Evolutionary conservation across 2,329 filamentous ascomycete genomes (phyloP), one percentile per base, ranked within the genome.

Genomic region (Talaromyces sp.): DNA sequence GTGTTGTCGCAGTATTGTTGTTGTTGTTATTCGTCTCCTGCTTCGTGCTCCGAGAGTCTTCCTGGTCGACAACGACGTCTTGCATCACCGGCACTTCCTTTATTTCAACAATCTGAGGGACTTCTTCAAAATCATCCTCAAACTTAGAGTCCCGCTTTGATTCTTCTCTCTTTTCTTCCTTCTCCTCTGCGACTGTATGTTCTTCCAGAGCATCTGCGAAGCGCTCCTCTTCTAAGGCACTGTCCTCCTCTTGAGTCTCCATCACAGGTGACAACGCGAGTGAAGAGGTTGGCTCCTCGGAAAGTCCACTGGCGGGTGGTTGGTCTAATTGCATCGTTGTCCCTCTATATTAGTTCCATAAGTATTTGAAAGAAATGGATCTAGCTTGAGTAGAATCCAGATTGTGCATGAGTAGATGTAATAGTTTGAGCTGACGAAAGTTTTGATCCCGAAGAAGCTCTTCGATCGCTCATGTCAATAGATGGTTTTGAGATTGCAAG

Each of bases 101-200:
- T 22, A 60, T 56, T 31, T 60, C 65, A 24, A 41, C 16, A 13
- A 64, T 19, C 16, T 61, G 56, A 31, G 47, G 47, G 22, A 60
- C 19, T 2, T 57, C 24, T 22, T 59, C 61, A 54, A 67, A 66
- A 37, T 52, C 60, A 64, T 67, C 66, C 37, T 67, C 66, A n/a
- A 67, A 57, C 22, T 67, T 67, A 11, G 64, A 66, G 58, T 67
- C 66, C 48, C 64, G 47, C 56, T 66, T 67, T 1, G 37, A 39
- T 35, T 64, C 57, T 4, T 57, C 59, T 27, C 54, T 64, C 22
- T 60, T 64, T 24, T 59, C 54, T 16, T 62, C 57, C 14, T 52
- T 47, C 9, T 61, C 41, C 6, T 65, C 64, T 3, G 16, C 10
- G 16, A 37, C 61, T 22, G 56, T 47, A 24, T 54, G 52, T 39